phyloP scores from a whole-genome alignment of 129 eudicot species.

The Escallonia rubra region DNA sequence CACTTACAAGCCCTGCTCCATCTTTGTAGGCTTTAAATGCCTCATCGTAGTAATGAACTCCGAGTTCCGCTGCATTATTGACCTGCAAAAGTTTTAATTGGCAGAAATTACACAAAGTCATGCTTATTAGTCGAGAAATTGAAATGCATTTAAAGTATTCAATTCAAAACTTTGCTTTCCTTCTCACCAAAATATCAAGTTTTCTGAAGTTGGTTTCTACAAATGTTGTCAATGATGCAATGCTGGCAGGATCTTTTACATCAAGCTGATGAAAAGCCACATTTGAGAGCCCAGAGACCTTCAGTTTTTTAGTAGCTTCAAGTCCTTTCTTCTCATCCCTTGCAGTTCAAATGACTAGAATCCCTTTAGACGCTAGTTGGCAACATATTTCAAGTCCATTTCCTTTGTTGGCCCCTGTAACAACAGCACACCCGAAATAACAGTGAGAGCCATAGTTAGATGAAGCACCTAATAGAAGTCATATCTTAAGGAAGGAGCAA shows the following conservation, averaged over 20 bases:
- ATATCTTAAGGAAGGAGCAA: neutral
- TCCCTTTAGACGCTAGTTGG: slow-evolving; percentile 1
- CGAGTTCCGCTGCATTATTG: slow-evolving; percentile 18
- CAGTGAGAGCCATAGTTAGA: too few species aligned
- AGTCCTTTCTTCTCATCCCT: slow-evolving; percentile 4
- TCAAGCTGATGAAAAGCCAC: slow-evolving; percentile 12
- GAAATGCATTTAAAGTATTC: neutral
- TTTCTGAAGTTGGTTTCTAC: slow-evolving; percentile 4
- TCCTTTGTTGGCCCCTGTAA: slow-evolving; percentile 11
- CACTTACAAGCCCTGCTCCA: slow-evolving; percentile 40
- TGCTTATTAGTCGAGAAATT: neutral
- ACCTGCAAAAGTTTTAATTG: neutral
- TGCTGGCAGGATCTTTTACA: slow-evolving; percentile 1
- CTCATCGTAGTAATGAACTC: slow-evolving; percentile 18
- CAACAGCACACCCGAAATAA: slow-evolving; percentile 1
- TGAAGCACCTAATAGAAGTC: too few species aligned
- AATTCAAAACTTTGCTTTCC: neutral
- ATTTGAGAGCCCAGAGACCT: slow-evolving; percentile 12
- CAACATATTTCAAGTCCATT: slow-evolving; percentile 11
- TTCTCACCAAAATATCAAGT: slow-evolving; percentile 9
- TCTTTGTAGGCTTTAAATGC: slow-evolving; percentile 28
- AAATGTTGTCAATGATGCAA: slow-evolving; percentile 3
- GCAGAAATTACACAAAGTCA: neutral
- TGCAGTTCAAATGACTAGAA: slow-evolving; percentile 1
- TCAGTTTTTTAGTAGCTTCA: slow-evolving; percentile 3